phyloP scores from a whole-genome alignment of 2,329 filamentous ascomycete species.

The Penicillium digitatum region DNA sequence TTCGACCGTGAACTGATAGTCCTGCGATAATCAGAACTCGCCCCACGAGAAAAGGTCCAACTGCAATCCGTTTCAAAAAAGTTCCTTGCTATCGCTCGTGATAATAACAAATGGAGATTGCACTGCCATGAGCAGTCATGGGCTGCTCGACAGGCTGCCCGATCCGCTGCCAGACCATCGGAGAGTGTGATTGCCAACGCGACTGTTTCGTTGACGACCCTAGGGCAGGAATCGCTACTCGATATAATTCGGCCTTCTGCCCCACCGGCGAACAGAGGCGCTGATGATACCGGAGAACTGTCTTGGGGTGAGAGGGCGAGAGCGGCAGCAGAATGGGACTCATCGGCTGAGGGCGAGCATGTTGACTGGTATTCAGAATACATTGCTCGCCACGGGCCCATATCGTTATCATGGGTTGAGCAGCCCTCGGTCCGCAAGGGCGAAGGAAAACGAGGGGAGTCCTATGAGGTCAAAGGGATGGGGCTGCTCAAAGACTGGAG shows the following conservation, averaged over 20 bases:
- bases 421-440: slow-evolving; percentile 46
- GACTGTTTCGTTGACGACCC: slow-evolving; percentile 31
- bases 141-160: slow-evolving; percentile 49
- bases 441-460: slow-evolving; percentile 36
- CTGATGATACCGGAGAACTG: slow-evolving; percentile 3
- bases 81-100: slow-evolving; percentile 65
- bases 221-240: slow-evolving; percentile 33
- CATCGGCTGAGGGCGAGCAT: slow-evolving; percentile 65
- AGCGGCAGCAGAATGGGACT: slow-evolving; percentile 71
- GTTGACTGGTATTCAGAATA: slow-evolving; percentile 88
- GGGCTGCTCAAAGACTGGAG: slow-evolving; percentile 59
- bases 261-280: background rate
- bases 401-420: slow-evolving; percentile 74
- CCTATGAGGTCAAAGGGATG: slow-evolving; percentile 67
- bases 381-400: slow-evolving; percentile 71
- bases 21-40: slow-evolving; percentile 50
- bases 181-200: slow-evolving; percentile 50
- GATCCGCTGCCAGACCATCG: slow-evolving; percentile 20
- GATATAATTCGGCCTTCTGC: slow-evolving; percentile 32
- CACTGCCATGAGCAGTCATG: slow-evolving; percentile 71
- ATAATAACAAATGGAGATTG: slow-evolving; percentile 71
- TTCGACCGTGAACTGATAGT: slow-evolving; percentile 20
- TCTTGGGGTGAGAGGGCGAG: slow-evolving; percentile 30
- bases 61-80: slow-evolving; percentile 67
- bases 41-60: slow-evolving; percentile 60